Conservation (phyloP, 31 red algal genomes). For the Odonthalia washingtoniensis region DNA sequence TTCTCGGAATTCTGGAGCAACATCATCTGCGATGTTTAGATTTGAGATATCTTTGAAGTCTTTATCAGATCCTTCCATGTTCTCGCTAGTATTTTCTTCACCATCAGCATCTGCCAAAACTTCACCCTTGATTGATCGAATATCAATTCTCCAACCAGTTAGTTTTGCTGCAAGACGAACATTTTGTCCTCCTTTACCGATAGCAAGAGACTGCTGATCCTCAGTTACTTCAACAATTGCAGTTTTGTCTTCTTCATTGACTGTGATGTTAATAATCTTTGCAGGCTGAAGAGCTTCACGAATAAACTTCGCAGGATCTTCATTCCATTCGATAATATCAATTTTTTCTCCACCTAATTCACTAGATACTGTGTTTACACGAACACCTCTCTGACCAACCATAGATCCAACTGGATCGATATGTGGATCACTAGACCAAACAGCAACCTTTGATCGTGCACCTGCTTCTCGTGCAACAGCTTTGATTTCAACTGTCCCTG, state of each 20-base stretch:
- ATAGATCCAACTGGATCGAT: conserved; percentile 27
- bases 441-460: conserved; percentile 15
- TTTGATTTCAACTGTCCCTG: conserved; percentile 15
- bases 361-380: conserved; percentile 4
- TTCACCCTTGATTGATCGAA: conserved; percentile 1
- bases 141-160: conserved; percentile 20
- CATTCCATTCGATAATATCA: conserved; percentile 25
- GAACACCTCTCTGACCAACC: conserved; percentile 20
- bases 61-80: too few species aligned
- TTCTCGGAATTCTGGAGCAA: too few species aligned
- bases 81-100: too few species aligned
- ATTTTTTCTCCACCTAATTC: conserved; percentile 23
- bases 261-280: neutral
- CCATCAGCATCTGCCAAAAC: neutral
- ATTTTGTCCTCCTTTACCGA: conserved; percentile 23
- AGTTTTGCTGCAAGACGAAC: conserved; percentile 33
- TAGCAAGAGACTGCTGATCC: conserved; percentile 30
- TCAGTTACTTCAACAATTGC: conserved; percentile 2
- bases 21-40: too few species aligned
- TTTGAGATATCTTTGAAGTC: too few species aligned
- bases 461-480: conserved; percentile 14
- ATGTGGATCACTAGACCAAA: conserved; percentile 7
- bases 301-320: conserved; percentile 12
- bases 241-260: conserved; percentile 22
- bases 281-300: conserved; percentile 9